Evolutionary conservation across 768 basidiomycete species (phyloP), one percentile per base, ranked within the genome.

Genomic region (Boletus tomentosulus): DNA sequence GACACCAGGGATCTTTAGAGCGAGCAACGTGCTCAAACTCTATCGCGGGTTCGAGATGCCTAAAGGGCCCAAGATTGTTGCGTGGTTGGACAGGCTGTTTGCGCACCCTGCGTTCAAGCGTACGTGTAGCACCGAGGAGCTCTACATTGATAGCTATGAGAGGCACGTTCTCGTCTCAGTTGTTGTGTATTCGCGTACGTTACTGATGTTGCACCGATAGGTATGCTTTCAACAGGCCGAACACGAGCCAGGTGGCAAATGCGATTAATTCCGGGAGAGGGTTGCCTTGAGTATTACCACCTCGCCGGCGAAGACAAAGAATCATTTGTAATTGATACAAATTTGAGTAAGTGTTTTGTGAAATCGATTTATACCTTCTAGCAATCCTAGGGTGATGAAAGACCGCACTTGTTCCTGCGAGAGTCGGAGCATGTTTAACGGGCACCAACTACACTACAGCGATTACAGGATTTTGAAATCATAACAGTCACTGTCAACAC

Each of bases 211-310:
- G 10, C 19, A 33, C 25, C 7, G 51, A 6, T 55, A 89, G 87
- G 62, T 89, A 89, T 61, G 87, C 87, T 0, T 84, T 81, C 63
- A 90, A 90, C 62, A 75, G 86, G 30, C 85, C 87, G 3, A 85
- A 88, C 62, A 88, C 87, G 4, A 87, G 86, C 59, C 83, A 84
- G 60, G 84, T 87, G 11, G 87, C 86, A 6, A 82, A 81, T 57
- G 87, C 87, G 4, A 89, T 89, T 60, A 89, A 89, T 55, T 67
- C 79, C 7, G 87, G 86, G 22, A 76, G 73, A 48, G 77, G 73
- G 0, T 68, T 89, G 30, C 87, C 87, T 50, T 89, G 71, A 84
- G 10, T 11, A 12, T 41, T 9, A 4, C 51, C 5, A 8, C 33
- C 11, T 51, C 5, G 7, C 33, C 11, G 6, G 3, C n/a, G 16